A percentile compares a stretch with the other conserved stretches of the same genome.
These are phyloP conservation scores for Lecanoromycetidae sp. DNA, from an alignment of 2,329 filamentous ascomycete genomes.

Conservation along the genomic window DNA sequence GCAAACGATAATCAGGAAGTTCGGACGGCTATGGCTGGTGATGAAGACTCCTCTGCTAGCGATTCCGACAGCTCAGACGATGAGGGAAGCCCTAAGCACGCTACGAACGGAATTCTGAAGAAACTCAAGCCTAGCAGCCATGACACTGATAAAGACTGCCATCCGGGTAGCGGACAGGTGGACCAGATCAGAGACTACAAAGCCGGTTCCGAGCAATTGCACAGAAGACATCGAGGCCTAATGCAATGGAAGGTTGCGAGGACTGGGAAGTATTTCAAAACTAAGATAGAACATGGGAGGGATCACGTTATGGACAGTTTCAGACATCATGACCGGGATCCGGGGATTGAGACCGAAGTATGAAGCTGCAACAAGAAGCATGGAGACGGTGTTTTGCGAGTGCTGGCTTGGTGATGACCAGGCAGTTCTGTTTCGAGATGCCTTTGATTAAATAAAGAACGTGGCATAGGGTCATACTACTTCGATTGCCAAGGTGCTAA, in stretches of 20 bases:
- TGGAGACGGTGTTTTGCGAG: neutral
- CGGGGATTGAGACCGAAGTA: slow-evolving; percentile 57
- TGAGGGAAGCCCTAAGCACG: neutral
- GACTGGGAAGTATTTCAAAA: slow-evolving; percentile 46
- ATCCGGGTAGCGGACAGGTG: slow-evolving; percentile 18
- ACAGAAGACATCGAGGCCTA: slow-evolving; percentile 53
- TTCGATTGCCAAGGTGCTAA: too few relatives aligned
- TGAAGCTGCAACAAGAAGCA: slow-evolving; percentile 26
- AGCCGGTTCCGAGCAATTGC: slow-evolving; percentile 54
- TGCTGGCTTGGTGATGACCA: neutral
- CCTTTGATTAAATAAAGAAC: too few relatives aligned
- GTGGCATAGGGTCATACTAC: too few relatives aligned
- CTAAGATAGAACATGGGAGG: slow-evolving; percentile 43
- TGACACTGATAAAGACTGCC: slow-evolving; percentile 10
- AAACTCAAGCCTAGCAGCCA: slow-evolving; percentile 5
- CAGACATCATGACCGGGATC: slow-evolving; percentile 45
- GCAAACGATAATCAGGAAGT: slow-evolving; percentile 47
- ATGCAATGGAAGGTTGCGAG: slow-evolving; percentile 60
- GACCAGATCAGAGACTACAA: slow-evolving; percentile 51
- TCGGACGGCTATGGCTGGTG: slow-evolving; percentile 43
- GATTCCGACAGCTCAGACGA: slow-evolving; percentile 16
- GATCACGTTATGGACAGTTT: slow-evolving; percentile 37
- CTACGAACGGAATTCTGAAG: neutral
- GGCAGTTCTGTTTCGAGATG: neutral
- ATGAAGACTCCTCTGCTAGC: slow-evolving; percentile 12